Evolutionary conservation across 306 rosid species (phyloP), one percentile per base, ranked within the genome.

Genomic region (Trifolium subterraneum): DNA sequence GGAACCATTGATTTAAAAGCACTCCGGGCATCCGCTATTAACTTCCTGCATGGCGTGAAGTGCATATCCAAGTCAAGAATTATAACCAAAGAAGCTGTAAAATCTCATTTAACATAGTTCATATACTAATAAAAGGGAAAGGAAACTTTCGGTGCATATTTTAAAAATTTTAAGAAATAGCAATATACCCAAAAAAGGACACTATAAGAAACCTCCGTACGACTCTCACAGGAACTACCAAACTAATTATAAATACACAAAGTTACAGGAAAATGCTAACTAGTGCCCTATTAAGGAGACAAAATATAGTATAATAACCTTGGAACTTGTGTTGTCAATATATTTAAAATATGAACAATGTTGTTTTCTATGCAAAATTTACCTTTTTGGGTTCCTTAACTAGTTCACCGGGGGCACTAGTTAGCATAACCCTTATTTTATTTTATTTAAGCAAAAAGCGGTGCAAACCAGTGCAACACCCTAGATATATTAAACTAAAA

Each of bases 1-100:
- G 99, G 98, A 78, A 95, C 80, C 74, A 79, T 77, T 18, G 97
- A 82, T 78, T 15, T 67, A 75, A 86, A 85, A 67, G 81, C 81
- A 41, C 79, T 74, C 79, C 67, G 88, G 64, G 96, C 87, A 12
- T 88, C 93, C 16, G 42, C 51, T 68, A 86, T 84, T 82, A 95
- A 27, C 79, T 85, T 84, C 92, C 99, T 95, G 96, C 87, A 78
- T 66, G 56, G 39, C 61, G 68, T 23, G 61, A 11, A 64, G 31
- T 22, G n/a, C 80, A 81, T 14, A 48, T 56, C 74, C 75, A 76
- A 56, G 38, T 66, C 55, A 48, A 22, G 73, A 45, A 51, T 25
- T 68, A 51, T 18, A 70, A 50, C 68, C 63, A 60, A 19, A 4
- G n/a, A 27, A 4, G 8, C 45, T 73, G 73, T 29, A 51, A 77